Evolutionary conservation across 805 yeast genomes (phyloP).

Genomic region (Nakazawaea anatomiae): DNA sequence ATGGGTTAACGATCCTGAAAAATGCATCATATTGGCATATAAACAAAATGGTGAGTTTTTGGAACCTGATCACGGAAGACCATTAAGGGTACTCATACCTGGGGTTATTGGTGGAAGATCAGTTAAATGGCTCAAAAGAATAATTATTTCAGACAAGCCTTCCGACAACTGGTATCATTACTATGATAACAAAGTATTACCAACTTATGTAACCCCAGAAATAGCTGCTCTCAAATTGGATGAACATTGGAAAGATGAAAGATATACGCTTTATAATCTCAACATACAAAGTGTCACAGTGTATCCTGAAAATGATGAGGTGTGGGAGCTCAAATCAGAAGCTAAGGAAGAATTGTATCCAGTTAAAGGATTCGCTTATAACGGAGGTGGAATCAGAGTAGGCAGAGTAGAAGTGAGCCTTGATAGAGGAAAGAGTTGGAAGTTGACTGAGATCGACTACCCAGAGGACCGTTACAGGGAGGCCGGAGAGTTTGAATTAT

Average conservation of each 20-base stretch:
- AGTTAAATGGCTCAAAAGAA: slow-evolving; percentile 29
- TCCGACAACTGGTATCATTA: slow-evolving; percentile 30
- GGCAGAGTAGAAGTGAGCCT: slow-evolving; percentile 28
- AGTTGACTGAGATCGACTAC: slow-evolving; percentile 22
- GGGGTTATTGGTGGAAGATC: slow-evolving; percentile 34
- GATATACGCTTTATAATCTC: slow-evolving; percentile 29
- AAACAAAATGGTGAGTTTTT: slow-evolving; percentile 28
- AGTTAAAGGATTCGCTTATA: slow-evolving; percentile 28
- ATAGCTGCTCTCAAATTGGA: slow-evolving; percentile 24
- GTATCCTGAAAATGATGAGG: slow-evolving; percentile 24
- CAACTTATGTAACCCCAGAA: slow-evolving; percentile 30
- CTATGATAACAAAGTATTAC: slow-evolving; percentile 29
- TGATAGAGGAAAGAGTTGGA: slow-evolving; percentile 27
- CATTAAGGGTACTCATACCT: slow-evolving; percentile 28
- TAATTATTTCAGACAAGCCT: slow-evolving; percentile 24
- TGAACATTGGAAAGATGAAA: slow-evolving; percentile 31
- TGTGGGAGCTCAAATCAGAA: slow-evolving; percentile 10
- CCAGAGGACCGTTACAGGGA: slow-evolving; percentile 27
- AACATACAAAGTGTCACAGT: slow-evolving; percentile 28
- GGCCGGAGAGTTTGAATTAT: slow-evolving; percentile 23
- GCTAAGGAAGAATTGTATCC: slow-evolving; percentile 14
- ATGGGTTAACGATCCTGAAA: slow-evolving; percentile 27
- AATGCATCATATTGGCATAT: slow-evolving; percentile 26
- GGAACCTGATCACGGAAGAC: slow-evolving; percentile 30
- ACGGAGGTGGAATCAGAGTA: slow-evolving; percentile 29